Base-by-base conservation (phyloP, 2,329 filamentous ascomycete genomes). In the Sporothrix sp. region DNA sequence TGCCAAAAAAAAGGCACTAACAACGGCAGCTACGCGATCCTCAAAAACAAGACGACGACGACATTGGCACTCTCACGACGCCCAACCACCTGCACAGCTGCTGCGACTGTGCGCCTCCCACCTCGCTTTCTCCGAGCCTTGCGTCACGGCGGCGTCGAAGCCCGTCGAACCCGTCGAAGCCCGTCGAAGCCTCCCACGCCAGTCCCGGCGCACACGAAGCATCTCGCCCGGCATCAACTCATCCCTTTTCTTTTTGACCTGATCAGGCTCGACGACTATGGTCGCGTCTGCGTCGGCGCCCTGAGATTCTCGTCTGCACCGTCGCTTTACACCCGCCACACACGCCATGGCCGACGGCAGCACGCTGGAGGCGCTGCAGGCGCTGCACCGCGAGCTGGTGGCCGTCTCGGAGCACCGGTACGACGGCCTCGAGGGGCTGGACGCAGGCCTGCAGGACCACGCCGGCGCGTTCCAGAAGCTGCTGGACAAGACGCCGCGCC, bases 301-400 rank as follows among this genome's bases (percentile, higher is more conserved):
- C 16, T 21, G 38, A 51, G 48, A 25, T 51, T 28, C 10, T 28
- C 10, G 5, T 28, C 25, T 28, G 32, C 45, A 38, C 30, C 30
- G 14, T 33, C 21, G 13, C 16, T 30, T 35, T 52, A 18, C 38
- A n/a, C 63, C 60, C 66, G 71, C 62, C 58, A 91, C 93, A n/a
- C 63, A 60, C 66, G 71, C 62, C 58, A 91, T 93, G 87, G 81
- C 84, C 65, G 82, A 85, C 62, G 72, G 80, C 64, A 82, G 82
- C 65, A 80, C 78, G 62, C 75, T 94, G 63, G 83, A 84, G 63
- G 79, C 82, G 67, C 80, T 97, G 61, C 82, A 90, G 71, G 82
- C 81, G 66, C 81, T 98, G 60, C 87, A 95, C 67, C 81, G 85
- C 65, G 89, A 95, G 69, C 80, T 98, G 55, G 73, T 85, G 59